Conservation (phyloP, 2,329 filamentous ascomycete species). For the Sordariomycetes sp. region DNA sequence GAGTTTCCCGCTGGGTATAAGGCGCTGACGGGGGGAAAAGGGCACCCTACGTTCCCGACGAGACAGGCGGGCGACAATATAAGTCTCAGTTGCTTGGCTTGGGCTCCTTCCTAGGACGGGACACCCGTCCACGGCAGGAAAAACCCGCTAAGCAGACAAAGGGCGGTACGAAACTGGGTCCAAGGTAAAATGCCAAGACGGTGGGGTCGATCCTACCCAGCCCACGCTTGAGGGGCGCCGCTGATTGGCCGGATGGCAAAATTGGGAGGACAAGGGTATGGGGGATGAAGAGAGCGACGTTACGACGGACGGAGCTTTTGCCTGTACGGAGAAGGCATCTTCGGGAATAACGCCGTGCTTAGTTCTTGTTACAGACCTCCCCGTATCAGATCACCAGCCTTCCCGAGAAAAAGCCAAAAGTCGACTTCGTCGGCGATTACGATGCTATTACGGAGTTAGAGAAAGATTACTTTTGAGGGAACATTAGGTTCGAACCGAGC, state of each 20-base stretch:
- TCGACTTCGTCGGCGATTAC: no score
- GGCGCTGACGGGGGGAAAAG: not conserved
- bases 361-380: not conserved
- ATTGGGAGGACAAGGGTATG: not conserved
- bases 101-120: not conserved
- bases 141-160: not conserved
- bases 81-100: slow-evolving; percentile 1
- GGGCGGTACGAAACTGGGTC: not conserved
- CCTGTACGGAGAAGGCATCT: not conserved
- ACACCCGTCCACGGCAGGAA: not conserved
- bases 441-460: no score
- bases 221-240: not conserved
- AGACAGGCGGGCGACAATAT: not conserved
- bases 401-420: no score
- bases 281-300: not conserved
- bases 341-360: not conserved
- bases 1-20: not conserved
- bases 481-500: no score
- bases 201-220: not conserved
- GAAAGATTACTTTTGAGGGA: no score
- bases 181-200: not conserved
- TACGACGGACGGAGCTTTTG: not conserved
- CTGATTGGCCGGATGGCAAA: not conserved
- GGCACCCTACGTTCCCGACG: not conserved
- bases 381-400: not conserved